These are phyloP conservation scores for Hibiscus trionum DNA, from an alignment of 345 rosid species.

Conservation along the genomic window DNA sequence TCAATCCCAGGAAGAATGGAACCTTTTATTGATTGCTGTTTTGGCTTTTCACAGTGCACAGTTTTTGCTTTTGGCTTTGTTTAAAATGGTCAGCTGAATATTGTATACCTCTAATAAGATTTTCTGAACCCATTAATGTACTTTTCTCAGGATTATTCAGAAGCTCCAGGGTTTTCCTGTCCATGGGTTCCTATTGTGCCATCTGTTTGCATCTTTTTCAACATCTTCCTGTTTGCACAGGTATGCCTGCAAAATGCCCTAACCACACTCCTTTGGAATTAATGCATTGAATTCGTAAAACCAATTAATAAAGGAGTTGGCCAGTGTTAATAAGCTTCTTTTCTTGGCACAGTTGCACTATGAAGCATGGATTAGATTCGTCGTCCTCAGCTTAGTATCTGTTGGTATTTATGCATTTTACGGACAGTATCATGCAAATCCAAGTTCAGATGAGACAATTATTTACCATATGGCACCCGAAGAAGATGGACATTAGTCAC, in stretches of 20 bases:
- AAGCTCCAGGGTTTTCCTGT: constrained; percentile 67
- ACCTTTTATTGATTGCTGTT: background rate
- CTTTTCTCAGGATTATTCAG: constrained; percentile 45
- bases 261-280: background rate
- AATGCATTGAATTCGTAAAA: background rate
- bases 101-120: background rate
- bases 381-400: constrained; percentile 55
- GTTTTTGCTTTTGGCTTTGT: background rate
- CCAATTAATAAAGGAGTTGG: background rate
- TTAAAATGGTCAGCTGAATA: background rate
- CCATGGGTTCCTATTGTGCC: constrained; percentile 89
- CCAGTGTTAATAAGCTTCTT: background rate
- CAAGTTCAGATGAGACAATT: constrained; percentile 39
- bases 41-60: background rate
- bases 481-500: constrained; percentile 18
- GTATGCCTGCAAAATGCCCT: constrained; percentile 25
- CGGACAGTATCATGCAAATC: constrained; percentile 75
- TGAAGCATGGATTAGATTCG: constrained; percentile 89
- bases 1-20: background rate
- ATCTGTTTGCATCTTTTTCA: constrained; percentile 72
- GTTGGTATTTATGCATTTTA: constrained; percentile 62
- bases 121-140: constrained; percentile 1
- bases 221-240: constrained; percentile 94
- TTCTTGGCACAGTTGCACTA: constrained; percentile 56
- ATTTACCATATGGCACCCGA: constrained; percentile 52